Conservation (phyloP, 345 rosid genomes). For the Moringa oleifera region DNA sequence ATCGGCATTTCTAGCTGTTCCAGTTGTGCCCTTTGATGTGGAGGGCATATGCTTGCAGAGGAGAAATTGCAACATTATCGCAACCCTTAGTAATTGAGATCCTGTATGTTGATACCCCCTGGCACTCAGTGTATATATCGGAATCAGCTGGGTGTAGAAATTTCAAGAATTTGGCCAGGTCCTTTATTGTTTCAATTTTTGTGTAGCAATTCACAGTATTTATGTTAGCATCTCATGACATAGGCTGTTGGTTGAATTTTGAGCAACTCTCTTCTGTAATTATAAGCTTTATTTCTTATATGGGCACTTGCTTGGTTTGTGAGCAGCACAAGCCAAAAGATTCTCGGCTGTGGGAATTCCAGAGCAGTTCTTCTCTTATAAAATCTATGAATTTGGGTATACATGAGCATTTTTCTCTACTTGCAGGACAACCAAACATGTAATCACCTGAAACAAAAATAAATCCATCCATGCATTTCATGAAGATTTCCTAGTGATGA, state of each 20-base stretch:
- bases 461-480: too few relatives aligned
- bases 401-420: too few relatives aligned
- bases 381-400: too few relatives aligned
- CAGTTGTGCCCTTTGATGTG: not conserved
- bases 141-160: not conserved
- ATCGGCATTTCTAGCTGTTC: not conserved
- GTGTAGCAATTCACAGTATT: not conserved
- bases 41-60: not conserved
- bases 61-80: not conserved
- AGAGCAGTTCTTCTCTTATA: too few relatives aligned
- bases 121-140: not conserved
- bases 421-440: too few relatives aligned
- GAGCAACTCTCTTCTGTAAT: not conserved
- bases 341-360: too few relatives aligned
- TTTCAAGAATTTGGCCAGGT: not conserved
- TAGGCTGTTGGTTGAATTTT: not conserved
- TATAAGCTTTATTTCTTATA: not conserved
- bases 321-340: too few relatives aligned
- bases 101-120: not conserved
- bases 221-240: not conserved
- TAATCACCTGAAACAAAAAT: too few relatives aligned
- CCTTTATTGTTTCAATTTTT: not conserved
- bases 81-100: not conserved
- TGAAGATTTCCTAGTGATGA: too few relatives aligned
- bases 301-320: not conserved